Base-by-base conservation (phyloP, 1,284 basidiomycete species). In the Cerrena zonata region DNA sequence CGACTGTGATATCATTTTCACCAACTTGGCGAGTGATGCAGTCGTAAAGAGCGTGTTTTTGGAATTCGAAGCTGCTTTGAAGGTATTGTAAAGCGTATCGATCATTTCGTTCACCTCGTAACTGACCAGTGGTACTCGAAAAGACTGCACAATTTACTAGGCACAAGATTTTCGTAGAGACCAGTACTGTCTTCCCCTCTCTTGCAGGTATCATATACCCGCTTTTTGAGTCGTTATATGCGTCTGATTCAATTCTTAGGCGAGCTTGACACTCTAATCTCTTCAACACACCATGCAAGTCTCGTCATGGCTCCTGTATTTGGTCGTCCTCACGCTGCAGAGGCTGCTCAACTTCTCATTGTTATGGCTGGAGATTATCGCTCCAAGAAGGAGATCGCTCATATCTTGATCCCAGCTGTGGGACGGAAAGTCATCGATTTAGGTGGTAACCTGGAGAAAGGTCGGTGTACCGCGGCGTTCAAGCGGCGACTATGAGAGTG, bases 301-400 rank as follows among this genome's bases (percentile, higher is more conserved):
- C 82, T 92, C 61, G 77, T 95, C 53, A 81, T 86, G 26, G 82
- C 81, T 34, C 92, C 91, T 3, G 85, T 93, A 7, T 91, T 94
- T 56, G 92, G 91, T 11, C 75, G 84, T 5, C 81, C 86, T 26
- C 64, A 72, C 12, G 79, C 77, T 19, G 92, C 92, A 0, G 80
- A 84, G 25, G 75, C 73, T 12, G 85, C 82, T 1, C 76, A 84
- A 51, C 78, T 95, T 15, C 64, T 94, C 40, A 76, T 92, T 49
- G 78, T 86, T 45, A 85, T 94, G 73, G 83, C 85, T 2, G 93
- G 92, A 5, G 86, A 92, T 64, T 87, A 91, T 65, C 80, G 82
- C 52, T 84, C 84, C 43, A 94, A 93, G 74, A 89, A 91, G 65
- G 80, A 88, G 61, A 79, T 86, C 2, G 83, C 85, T 1, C 80